Percentiles rank a stretch among this genome's conserved stretches.
Evolutionary conservation across 495 filamentous ascomycete genomes (phyloP).

Genomic region (Hypoxylon crocopeplum): DNA sequence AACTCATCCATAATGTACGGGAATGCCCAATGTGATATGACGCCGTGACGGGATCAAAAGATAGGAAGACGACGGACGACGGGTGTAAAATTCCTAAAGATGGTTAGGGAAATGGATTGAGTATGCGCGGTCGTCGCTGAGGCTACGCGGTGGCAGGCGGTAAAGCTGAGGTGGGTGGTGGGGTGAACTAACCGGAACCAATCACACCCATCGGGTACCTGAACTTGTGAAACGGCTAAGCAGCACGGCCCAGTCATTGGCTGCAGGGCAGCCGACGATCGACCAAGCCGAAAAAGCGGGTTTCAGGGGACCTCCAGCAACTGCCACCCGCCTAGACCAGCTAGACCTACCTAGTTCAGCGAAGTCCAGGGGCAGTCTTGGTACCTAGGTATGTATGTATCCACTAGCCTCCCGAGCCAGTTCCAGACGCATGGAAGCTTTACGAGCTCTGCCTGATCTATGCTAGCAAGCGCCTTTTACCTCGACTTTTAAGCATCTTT

Average conservation of each 20-base stretch:
- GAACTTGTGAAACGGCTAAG: constrained; percentile 34
- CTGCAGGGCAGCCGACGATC: constrained; percentile 17
- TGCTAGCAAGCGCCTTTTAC: background rate
- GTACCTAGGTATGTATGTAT: no score
- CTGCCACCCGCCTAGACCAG: background rate
- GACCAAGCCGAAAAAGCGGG: constrained; percentile 26
- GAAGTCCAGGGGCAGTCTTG: background rate
- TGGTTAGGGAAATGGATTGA: constrained; percentile 1
- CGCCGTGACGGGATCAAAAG: background rate
- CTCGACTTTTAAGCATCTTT: constrained; percentile 2
- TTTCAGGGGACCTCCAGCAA: constrained; percentile 26
- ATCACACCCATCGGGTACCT: constrained; percentile 35
- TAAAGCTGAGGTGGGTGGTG: constrained; percentile 24
- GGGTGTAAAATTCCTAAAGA: background rate
- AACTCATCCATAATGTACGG: background rate
- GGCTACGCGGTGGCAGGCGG: constrained; percentile 32
- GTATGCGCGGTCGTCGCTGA: constrained; percentile 19
- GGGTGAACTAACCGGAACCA: constrained; percentile 18
- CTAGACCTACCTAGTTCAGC: no score
- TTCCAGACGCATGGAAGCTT: no score
- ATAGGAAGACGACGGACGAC: background rate
- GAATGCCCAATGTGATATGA: constrained; percentile 8
- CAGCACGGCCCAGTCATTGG: constrained; percentile 22
- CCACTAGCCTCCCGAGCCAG: no score
- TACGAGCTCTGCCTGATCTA: no score